A percentile compares a stretch with the other conserved stretches of the same genome.
These are phyloP conservation scores for Tulasnella sp. DNA, from an alignment of 768 basidiomycete species.

Conservation along the genomic window DNA sequence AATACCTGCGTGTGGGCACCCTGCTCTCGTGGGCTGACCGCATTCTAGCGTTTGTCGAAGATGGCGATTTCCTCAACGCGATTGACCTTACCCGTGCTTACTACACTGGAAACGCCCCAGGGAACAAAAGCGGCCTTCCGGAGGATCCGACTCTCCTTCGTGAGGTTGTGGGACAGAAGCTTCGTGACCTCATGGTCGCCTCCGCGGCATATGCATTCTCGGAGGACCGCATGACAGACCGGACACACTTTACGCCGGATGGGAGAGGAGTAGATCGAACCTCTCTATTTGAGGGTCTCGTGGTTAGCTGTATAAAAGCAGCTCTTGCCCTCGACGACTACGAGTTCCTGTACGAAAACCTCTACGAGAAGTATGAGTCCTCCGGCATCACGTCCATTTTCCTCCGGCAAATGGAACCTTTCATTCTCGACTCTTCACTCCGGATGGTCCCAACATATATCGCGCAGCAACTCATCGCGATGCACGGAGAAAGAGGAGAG, in stretches of 20 bases:
- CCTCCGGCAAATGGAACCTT: constrained; percentile 73
- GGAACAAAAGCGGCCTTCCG: constrained; percentile 84
- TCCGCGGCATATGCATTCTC: constrained; percentile 90
- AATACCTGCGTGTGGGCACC: constrained; percentile 73
- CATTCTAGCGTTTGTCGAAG: constrained; percentile 74
- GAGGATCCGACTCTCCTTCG: constrained; percentile 56
- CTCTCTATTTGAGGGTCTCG: constrained; percentile 81
- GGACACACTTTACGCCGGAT: constrained; percentile 74
- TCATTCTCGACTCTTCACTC: constrained; percentile 71
- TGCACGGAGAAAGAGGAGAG: constrained; percentile 67
- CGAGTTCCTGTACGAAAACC: constrained; percentile 88
- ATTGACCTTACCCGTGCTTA: constrained; percentile 83
- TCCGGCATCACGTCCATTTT: constrained; percentile 81
- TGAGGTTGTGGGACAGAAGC: constrained; percentile 64
- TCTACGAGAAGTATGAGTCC: constrained; percentile 85
- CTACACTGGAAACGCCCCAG: constrained; percentile 72
- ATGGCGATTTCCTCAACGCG: constrained; percentile 84
- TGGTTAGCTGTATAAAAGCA: constrained; percentile 69
- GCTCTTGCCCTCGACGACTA: constrained; percentile 75
- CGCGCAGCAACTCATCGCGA: constrained; percentile 73
- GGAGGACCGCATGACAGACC: constrained; percentile 88
- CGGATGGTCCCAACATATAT: constrained; percentile 78
- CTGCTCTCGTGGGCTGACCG: constrained; percentile 94
- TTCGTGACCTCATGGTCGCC: constrained; percentile 79
- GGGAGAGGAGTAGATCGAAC: constrained; percentile 92